phyloP scores from a whole-genome alignment of 2,329 filamentous ascomycete species.

The Dactylellina drechsleri region DNA sequence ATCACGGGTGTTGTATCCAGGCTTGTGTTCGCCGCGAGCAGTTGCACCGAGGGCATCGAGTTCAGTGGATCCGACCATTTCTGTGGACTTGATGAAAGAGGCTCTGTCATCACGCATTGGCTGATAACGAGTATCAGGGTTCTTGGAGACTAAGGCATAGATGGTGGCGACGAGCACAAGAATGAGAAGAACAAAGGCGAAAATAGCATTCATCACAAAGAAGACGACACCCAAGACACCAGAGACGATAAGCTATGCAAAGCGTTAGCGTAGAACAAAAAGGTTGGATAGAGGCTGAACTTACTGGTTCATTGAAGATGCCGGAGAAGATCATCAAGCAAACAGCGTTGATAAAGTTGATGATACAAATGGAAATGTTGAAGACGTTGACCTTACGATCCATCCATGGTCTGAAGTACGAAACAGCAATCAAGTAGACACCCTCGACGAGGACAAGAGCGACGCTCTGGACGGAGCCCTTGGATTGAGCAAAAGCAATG shows the following conservation, averaged over 20 bases:
- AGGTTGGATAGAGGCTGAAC: constrained; percentile 58
- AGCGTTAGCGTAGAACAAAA: constrained; percentile 53
- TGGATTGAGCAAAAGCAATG: constrained; percentile 80
- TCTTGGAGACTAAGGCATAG: constrained; percentile 87
- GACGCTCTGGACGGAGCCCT: constrained; percentile 78
- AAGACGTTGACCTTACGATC: constrained; percentile 98
- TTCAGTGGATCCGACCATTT: constrained; percentile 80
- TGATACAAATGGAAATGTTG: constrained; percentile 88
- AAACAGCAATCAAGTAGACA: constrained; percentile 77
- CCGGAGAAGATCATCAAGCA: constrained; percentile 90
- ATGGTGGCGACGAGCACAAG: constrained; percentile 80
- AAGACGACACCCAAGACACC: constrained; percentile 90
- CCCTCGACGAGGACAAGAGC: constrained; percentile 86
- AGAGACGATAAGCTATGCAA: constrained; percentile 73
- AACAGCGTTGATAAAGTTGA: constrained; percentile 91
- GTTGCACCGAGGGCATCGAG: constrained; percentile 89
- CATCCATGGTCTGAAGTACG: constrained; percentile 92
- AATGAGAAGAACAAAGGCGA: constrained; percentile 82
- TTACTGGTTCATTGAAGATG: constrained; percentile 82
- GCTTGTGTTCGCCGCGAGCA: constrained; percentile 80
- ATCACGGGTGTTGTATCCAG: constrained; percentile 70
- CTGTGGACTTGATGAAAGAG: constrained; percentile 95
- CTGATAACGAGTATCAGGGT: constrained; percentile 93
- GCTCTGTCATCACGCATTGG: constrained; percentile 96
- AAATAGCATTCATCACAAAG: constrained; percentile 86